A percentile compares a stretch with the other conserved stretches of the same genome.
phyloP scores from a whole-genome alignment of 768 basidiomycete species.

The Mycena venus region DNA sequence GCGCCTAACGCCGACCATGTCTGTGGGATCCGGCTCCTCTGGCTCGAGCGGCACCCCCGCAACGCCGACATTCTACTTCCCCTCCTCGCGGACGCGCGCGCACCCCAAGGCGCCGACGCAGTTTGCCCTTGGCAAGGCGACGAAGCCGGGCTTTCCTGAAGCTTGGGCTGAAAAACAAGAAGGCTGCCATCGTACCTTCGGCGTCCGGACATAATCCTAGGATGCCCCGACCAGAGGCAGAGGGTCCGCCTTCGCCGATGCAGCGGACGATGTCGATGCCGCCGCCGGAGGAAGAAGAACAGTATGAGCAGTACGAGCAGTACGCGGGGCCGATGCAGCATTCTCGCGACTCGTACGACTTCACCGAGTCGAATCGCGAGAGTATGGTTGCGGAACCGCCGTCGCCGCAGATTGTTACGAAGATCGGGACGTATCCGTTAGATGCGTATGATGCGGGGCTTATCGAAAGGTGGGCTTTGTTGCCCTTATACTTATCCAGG shows the following conservation, averaged over 20 bases:
- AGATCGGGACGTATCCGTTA: conserved; percentile 38
- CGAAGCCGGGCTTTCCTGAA: conserved; percentile 5
- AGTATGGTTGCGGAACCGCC: background rate
- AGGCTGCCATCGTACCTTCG: background rate
- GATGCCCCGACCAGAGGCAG: background rate
- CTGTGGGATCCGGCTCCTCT: conserved; percentile 17
- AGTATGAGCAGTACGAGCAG: background rate
- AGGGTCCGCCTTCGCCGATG: background rate
- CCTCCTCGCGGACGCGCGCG: conserved; percentile 29
- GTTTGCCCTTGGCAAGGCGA: conserved; percentile 22
- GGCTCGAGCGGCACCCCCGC: background rate
- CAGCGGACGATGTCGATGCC: background rate
- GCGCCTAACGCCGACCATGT: background rate
- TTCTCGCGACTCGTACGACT: background rate
- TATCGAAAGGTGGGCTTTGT: conserved; percentile 32
- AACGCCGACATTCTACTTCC: conserved; percentile 25
- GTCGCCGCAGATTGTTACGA: conserved; percentile 24
- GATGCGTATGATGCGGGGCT: conserved; percentile 39
- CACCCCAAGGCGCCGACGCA: conserved; percentile 33
- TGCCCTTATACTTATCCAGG: background rate
- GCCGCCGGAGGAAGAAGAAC: background rate
- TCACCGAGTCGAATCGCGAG: background rate
- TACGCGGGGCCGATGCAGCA: background rate
- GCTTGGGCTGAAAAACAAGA: conserved; percentile 17
- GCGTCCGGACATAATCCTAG: background rate